A percentile compares a stretch with the other conserved stretches of the same genome.
Evolutionary conservation across 805 yeast genomes (phyloP).

Genomic region (Candida patagonica): DNA sequence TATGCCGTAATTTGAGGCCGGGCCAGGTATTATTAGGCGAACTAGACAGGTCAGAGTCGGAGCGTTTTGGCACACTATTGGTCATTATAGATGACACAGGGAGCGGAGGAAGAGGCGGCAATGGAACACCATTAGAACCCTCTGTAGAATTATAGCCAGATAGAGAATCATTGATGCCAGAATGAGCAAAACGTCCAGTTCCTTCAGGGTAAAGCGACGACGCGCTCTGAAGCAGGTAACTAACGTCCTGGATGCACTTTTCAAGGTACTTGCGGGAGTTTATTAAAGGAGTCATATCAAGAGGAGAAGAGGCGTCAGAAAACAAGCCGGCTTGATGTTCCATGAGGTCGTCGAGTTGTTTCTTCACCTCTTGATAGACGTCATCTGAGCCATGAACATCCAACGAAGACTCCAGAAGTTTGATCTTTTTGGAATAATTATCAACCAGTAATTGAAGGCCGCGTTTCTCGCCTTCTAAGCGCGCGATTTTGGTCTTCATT

Average conservation of each 20-base stretch:
- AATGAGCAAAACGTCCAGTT: conserved; percentile 6
- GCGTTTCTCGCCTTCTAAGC: conserved; percentile 45
- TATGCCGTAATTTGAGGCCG: not conserved
- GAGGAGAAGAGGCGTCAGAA: not conserved
- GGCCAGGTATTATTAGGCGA: conserved; percentile 4
- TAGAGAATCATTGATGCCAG: conserved; percentile 8
- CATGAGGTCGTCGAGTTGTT: not conserved
- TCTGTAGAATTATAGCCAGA: not conserved
- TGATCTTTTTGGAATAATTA: conserved; percentile 20
- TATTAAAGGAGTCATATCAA: conserved; percentile 19
- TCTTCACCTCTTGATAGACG: not conserved
- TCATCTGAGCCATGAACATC: not conserved
- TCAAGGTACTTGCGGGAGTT: conserved; percentile 25
- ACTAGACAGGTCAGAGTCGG: not conserved
- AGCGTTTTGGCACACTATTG: not conserved
- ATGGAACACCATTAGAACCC: conserved; percentile 2
- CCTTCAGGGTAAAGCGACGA: conserved; percentile 13
- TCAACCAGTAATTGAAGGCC: conserved; percentile 25
- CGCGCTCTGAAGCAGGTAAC: conserved; percentile 23
- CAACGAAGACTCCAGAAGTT: conserved; percentile 24
- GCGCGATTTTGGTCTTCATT: conserved; percentile 43
- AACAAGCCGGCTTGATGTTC: not conserved
- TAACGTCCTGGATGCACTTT: conserved; percentile 30
- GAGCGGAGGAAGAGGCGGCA: conserved; percentile 4
- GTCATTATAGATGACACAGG: conserved; percentile 4